Conservation (phyloP, 805 yeast species). For the Candida ortonii region DNA sequence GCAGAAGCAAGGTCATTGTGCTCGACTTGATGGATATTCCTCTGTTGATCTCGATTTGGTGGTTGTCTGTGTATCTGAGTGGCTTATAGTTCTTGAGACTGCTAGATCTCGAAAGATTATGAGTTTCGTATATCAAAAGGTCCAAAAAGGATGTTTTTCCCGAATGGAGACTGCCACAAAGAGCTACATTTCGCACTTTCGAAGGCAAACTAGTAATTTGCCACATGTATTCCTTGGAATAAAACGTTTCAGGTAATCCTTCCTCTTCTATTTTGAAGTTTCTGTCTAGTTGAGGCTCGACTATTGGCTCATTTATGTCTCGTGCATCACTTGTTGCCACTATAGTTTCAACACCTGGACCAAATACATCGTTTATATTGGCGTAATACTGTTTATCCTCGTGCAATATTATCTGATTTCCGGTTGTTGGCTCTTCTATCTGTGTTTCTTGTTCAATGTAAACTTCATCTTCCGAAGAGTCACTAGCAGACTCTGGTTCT, state of each 20-base stretch:
- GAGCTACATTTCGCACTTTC: constrained; percentile 67
- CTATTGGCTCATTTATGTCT: constrained; percentile 57
- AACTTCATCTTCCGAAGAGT: constrained; percentile 19
- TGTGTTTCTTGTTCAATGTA: constrained; percentile 12
- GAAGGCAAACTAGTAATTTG: constrained; percentile 50
- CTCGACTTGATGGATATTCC: constrained; percentile 65
- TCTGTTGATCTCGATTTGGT: constrained; percentile 63
- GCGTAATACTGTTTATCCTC: constrained; percentile 47
- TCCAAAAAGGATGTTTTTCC: constrained; percentile 87
- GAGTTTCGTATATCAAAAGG: constrained; percentile 63
- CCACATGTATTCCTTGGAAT: constrained; percentile 61
- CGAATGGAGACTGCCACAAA: constrained; percentile 77
- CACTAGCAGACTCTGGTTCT: constrained; percentile 45
- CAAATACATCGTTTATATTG: constrained; percentile 46
- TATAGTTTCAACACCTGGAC: constrained; percentile 62
- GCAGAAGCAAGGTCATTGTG: constrained; percentile 59
- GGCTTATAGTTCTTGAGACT: constrained; percentile 42
- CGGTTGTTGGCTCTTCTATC: constrained; percentile 19
- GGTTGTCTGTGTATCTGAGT: constrained; percentile 68
- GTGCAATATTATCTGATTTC: constrained; percentile 35
- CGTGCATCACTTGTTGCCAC: constrained; percentile 47
- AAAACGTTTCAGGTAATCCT: constrained; percentile 56
- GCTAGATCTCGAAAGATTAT: constrained; percentile 36
- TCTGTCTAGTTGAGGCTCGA: constrained; percentile 47
- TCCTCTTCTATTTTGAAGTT: constrained; percentile 48